Conservation (phyloP, 768 basidiomycete genomes). For the Hortiboletus flavorubellus region DNA sequence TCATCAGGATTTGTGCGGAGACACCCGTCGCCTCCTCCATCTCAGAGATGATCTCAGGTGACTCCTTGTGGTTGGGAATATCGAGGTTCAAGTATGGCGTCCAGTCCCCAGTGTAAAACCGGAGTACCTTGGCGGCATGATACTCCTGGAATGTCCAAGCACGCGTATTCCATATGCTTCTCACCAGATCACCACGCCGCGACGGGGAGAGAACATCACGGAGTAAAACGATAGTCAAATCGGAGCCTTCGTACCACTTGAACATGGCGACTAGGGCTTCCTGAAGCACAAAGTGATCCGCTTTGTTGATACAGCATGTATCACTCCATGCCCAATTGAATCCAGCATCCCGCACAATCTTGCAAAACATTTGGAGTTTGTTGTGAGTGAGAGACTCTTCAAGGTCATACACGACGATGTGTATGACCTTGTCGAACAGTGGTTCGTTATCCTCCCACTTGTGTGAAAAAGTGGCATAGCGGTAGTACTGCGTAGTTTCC, state of each 20-base stretch:
- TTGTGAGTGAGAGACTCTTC: constrained; percentile 3
- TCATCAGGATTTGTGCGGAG: not conserved
- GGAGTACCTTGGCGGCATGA: constrained; percentile 2
- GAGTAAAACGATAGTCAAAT: constrained; percentile 3
- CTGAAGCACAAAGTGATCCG: not conserved
- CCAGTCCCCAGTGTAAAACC: constrained; percentile 3
- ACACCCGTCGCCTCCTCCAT: constrained; percentile 4
- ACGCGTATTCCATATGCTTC: constrained; percentile 2
- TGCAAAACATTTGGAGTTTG: constrained; percentile 6
- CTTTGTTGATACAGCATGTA: constrained; percentile 12
- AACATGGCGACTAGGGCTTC: constrained; percentile 7
- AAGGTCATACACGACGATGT: constrained; percentile 6
- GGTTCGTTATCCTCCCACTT: constrained; percentile 11
- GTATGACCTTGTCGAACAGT: constrained; percentile 1
- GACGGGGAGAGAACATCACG: not conserved
- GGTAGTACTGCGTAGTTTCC: constrained; percentile 4
- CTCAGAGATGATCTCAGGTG: constrained; percentile 2
- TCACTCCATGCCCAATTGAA: constrained; percentile 11
- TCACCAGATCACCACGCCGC: not conserved
- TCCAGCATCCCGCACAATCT: constrained; percentile 1
- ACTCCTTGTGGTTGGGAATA: constrained; percentile 4
- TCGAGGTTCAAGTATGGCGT: not conserved
- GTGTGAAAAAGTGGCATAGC: constrained; percentile 12
- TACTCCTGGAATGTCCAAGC: constrained; percentile 8
- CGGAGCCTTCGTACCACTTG: constrained; percentile 6